These are phyloP conservation scores for Trifolium dubium DNA, from an alignment of 306 rosid species.

Conservation along the genomic window DNA sequence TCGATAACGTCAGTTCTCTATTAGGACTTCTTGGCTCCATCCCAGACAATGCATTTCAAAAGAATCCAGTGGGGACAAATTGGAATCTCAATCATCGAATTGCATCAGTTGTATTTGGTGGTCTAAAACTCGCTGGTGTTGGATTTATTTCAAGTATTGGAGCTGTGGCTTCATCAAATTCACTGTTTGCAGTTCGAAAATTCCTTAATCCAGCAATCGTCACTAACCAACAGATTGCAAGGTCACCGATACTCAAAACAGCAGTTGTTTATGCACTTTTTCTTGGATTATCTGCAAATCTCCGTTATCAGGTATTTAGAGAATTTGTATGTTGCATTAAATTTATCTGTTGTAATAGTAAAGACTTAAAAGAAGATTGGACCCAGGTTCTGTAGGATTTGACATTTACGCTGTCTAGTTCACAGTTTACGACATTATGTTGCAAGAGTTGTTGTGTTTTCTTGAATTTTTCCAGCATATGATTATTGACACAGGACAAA, in stretches of 20 bases:
- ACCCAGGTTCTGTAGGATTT: conserved; percentile 40
- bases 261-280: conserved; percentile 68
- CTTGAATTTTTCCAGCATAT: conserved; percentile 22
- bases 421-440: not conserved
- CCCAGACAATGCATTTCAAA: conserved; percentile 98
- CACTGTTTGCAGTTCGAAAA: conserved; percentile 60
- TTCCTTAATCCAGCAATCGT: conserved; percentile 64
- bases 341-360: conserved; percentile 9
- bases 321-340: conserved; percentile 31
- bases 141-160: conserved; percentile 95
- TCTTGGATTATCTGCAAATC: conserved; percentile 89
- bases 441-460: conserved; percentile 18
- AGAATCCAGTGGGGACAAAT: conserved; percentile 76
- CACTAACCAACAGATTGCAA: conserved; percentile 53
- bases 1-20: conserved; percentile 65
- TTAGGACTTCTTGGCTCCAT: conserved; percentile 87
- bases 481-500: conserved; percentile 8
- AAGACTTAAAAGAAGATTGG: conserved; percentile 16
- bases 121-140: conserved; percentile 83
- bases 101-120: conserved; percentile 89
- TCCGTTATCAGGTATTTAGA: conserved; percentile 86
- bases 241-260: conserved; percentile 87
- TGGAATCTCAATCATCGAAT: conserved; percentile 85
- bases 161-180: conserved; percentile 83
- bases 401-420: conserved; percentile 21